A percentile compares a stretch with the other conserved stretches of the same genome.
These are phyloP conservation scores for Paraleonurus japonicus DNA, from an alignment of 257 asterid genomes.

Conservation along the genomic window DNA sequence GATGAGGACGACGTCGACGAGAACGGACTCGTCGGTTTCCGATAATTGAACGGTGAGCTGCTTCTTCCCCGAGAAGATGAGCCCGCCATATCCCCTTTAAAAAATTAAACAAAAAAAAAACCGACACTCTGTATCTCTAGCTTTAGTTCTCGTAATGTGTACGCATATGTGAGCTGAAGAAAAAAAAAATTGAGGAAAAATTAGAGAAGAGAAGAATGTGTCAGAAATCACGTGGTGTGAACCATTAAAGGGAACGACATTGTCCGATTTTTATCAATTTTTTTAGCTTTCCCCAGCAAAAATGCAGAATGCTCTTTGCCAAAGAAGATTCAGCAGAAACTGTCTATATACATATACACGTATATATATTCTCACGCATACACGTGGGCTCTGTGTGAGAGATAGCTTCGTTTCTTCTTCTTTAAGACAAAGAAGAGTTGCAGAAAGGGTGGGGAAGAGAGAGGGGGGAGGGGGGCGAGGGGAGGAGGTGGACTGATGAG, in stretches of 20 bases:
- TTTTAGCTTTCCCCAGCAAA: conserved; percentile 45
- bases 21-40: conserved; percentile 74
- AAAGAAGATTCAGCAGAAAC: conserved; percentile 34
- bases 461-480: conserved; percentile 15
- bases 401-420: conserved; percentile 45
- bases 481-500: conserved; percentile 30
- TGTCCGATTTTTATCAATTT: conserved; percentile 31
- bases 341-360: background rate
- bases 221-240: conserved; percentile 88
- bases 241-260: conserved; percentile 44
- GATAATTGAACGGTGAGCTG: conserved; percentile 63
- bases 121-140: conserved; percentile 19
- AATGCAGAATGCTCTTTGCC: conserved; percentile 32
- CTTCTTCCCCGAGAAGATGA: conserved; percentile 92
- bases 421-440: conserved; percentile 55
- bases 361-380: conserved; percentile 24
- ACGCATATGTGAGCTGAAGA: background rate
- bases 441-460: conserved; percentile 36
- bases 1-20: conserved; percentile 88
- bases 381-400: conserved; percentile 31
- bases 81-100: conserved; percentile 63
- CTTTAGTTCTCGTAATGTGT: conserved; percentile 20
- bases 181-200: conserved; percentile 8
- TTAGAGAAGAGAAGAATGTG: conserved; percentile 40
- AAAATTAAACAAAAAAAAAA: background rate